A percentile compares a stretch with the other conserved stretches of the same genome.
Evolutionary conservation across 2,329 filamentous ascomycete species (phyloP).

Genomic region (Fusarium chlamydosporum): DNA sequence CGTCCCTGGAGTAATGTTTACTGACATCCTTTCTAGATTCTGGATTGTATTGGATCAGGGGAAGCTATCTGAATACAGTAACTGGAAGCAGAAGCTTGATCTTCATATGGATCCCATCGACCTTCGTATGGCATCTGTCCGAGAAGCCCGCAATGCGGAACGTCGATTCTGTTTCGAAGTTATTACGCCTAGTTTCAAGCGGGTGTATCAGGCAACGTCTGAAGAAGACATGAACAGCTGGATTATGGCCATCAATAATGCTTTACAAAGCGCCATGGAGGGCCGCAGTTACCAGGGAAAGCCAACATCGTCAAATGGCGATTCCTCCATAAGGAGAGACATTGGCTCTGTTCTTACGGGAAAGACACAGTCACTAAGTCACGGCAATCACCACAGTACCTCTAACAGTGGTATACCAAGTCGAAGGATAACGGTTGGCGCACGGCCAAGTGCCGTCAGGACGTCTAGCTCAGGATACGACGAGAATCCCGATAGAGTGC

Average conservation of each 20-base stretch:
- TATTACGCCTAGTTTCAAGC: constrained; percentile 95
- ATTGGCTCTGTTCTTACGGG: constrained; percentile 94
- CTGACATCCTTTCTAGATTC: constrained; percentile 72
- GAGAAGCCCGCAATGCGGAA: constrained; percentile 94
- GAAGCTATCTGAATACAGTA: constrained; percentile 97
- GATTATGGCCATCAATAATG: constrained; percentile 97
- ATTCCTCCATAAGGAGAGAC: constrained; percentile 79
- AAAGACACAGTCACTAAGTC: constrained; percentile 81
- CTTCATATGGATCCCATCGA: constrained; percentile 99
- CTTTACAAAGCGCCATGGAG: constrained; percentile 94
- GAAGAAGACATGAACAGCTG: constrained; percentile 98
- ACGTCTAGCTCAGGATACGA: constrained; percentile 80
- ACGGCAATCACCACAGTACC: constrained; percentile 66
- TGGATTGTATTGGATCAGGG: constrained; percentile 99
- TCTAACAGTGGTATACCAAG: constrained; percentile 71
- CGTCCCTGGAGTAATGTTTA: background rate
- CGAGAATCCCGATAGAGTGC: constrained; percentile 85
- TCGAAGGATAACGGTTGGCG: constrained; percentile 91
- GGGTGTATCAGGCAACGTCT: constrained; percentile 96
- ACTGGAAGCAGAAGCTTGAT: constrained; percentile 98
- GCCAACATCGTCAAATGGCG: constrained; percentile 60
- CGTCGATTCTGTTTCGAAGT: constrained; percentile 98
- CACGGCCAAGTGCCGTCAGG: constrained; percentile 80
- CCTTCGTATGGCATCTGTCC: constrained; percentile 94
- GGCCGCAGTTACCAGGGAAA: constrained; percentile 74